Evolutionary conservation across 352 stramenopile genomes (phyloP), one percentile per base, ranked within the genome.

Genomic region (Pythium vanterpoolii): DNA sequence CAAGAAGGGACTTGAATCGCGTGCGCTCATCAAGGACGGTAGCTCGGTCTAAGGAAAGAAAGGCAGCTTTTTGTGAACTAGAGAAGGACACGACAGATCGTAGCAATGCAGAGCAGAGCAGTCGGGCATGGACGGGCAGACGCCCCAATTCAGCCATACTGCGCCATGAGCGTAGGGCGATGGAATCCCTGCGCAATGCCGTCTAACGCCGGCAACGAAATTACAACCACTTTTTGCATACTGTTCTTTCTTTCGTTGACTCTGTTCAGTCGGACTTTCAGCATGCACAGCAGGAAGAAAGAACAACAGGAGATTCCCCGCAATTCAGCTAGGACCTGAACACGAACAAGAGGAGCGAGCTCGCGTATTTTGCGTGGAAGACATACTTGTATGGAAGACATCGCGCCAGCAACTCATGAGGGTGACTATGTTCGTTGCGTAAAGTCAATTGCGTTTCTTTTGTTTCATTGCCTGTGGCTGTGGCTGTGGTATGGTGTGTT

Each of bases 1-100:
- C 28, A 51, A 51, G 40, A 60, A 42, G 55, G 38, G 51, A 24
- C 38, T 58, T 5, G 51, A 58, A 13, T 46, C 51, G 24, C 51
- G 51, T 18, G 16, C 38, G 26, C 51, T 58, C 7, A 28, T 58
- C 38, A 58, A 58, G 51, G 50, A 57, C 38, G 50, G 36, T 14
- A 45, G 48, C 38, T 16, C 36, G 1, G 51, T 39, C 4, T 58
- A 58, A 40, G 19, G 5, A 23, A 34, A 63, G 44, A 7, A 30
- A 5, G 19, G 28, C 33, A 13, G 46, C 19, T 19, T 44, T 13
- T 11, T n/a, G 30, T 55, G 7, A 10, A 55, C 47, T 44, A 55
- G 47, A 55, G 46, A 30, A 34, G 34, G 19, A n/a, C 13, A n/a
- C n/a, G n/a, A n/a, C n/a, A n/a, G n/a, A n/a, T n/a, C n/a, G n/a